Conservation (phyloP, 1,284 basidiomycete species). For the Tilletia setariae region DNA sequence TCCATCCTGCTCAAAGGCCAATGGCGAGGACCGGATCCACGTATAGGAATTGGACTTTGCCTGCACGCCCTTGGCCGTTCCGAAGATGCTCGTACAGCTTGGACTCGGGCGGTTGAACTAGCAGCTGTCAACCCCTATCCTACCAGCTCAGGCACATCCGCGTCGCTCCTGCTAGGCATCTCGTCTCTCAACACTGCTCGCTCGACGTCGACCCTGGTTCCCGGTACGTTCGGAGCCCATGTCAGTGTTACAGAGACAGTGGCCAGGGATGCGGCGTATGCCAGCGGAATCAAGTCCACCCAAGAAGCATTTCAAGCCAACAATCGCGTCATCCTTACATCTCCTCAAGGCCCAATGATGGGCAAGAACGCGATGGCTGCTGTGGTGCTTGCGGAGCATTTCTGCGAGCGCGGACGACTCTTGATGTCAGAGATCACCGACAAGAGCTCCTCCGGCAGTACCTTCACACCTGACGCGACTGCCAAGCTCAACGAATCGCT, state of each 20-base stretch:
- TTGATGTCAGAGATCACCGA: constrained; percentile 13
- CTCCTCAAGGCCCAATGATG: background rate
- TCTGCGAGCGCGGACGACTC: constrained; percentile 11
- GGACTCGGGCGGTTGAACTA: constrained; percentile 43
- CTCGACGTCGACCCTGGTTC: constrained; percentile 32
- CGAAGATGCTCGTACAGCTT: constrained; percentile 47
- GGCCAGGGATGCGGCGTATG: constrained; percentile 44
- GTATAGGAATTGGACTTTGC: constrained; percentile 51
- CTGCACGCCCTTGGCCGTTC: constrained; percentile 45
- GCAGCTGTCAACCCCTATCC: constrained; percentile 33
- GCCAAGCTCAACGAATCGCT: constrained; percentile 27
- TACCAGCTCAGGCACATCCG: constrained; percentile 8
- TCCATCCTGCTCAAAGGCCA: constrained; percentile 23
- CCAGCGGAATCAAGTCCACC: constrained; percentile 42
- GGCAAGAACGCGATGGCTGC: constrained; percentile 45
- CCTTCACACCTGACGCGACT: constrained; percentile 15
- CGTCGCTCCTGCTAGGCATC: constrained; percentile 41
- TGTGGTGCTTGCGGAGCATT: constrained; percentile 37
- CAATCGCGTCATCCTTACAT: constrained; percentile 28
- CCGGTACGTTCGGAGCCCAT: constrained; percentile 41
- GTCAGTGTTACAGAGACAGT: constrained; percentile 37
- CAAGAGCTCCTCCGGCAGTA: constrained; percentile 16
- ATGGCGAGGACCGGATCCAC: constrained; percentile 47
- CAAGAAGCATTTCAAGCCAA: constrained; percentile 49
- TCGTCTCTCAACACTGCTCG: constrained; percentile 44